These are phyloP conservation scores for Trichothecium roseum DNA, from an alignment of 2,329 filamentous ascomycete species.

Conservation along the genomic window DNA sequence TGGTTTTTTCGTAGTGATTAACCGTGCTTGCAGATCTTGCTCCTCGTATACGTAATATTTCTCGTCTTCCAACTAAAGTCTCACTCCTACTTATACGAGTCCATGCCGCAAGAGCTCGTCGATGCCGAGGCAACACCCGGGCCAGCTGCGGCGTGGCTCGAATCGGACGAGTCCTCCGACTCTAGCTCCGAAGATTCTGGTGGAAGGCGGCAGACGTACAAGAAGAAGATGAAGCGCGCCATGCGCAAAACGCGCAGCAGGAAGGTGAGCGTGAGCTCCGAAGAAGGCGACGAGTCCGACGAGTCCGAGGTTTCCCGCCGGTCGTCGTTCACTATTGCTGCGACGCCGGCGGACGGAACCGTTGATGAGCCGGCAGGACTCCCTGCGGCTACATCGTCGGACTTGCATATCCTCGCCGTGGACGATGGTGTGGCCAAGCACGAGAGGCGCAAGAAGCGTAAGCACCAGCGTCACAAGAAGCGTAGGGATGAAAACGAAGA, in stretches of 20 bases:
- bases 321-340: too few species aligned
- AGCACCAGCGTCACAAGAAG: constrained; percentile 8
- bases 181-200: constrained; percentile 55
- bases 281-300: constrained; percentile 39
- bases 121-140: constrained; percentile 86
- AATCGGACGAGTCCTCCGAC: constrained; percentile 53
- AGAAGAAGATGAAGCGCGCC: constrained; percentile 65
- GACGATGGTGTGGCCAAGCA: constrained; percentile 9
- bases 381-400: too few species aligned
- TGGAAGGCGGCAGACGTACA: constrained; percentile 50
- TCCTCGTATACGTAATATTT: constrained; percentile 75
- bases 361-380: too few species aligned
- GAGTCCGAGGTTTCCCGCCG: constrained; percentile 10
- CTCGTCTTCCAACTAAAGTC: constrained; percentile 87
- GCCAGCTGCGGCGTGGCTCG: constrained; percentile 71
- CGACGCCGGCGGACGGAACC: too few species aligned
- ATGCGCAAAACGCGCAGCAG: constrained; percentile 61
- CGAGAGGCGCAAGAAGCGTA: constrained; percentile 30
- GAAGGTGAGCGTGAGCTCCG: constrained; percentile 45
- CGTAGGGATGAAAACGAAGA: too few species aligned
- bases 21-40: constrained; percentile 44
- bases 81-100: constrained; percentile 84
- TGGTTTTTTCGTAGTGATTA: too few species aligned
- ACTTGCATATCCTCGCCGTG: too few species aligned
- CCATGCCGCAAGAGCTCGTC: constrained; percentile 84